Evolutionary conservation across 805 yeast genomes (phyloP), one percentile per base, ranked within the genome.

Genomic region (Yarrowia bubula): DNA sequence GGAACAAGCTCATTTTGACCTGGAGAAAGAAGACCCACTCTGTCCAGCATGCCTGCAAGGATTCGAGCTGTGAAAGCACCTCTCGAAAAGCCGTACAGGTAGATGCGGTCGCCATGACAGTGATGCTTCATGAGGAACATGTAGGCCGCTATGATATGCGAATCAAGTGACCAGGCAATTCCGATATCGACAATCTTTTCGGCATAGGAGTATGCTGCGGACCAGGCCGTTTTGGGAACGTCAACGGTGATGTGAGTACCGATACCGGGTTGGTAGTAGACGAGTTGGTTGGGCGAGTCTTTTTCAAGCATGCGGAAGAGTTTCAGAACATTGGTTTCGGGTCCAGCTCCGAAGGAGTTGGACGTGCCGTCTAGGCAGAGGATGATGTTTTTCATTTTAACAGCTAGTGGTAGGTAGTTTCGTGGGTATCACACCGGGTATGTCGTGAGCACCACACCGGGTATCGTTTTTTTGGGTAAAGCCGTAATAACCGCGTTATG

Each of bases 21-120:
- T 14, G 69, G 71, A 65, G 80, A 78, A 55, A 86, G 73, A 10
- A 86, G 72, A 0, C 90, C 90, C 13, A 86, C 85, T 48, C 82
- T 74, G 68, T 83, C 87, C 8, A 86, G 75, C 89, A 86, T 85
- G 0, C 88, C 89, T 1, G 86, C 83, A 28, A 86, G 72, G 0
- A 86, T 84, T 46, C 89, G 77, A 0, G 88, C 89, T 4, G 84
- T 79, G 70, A 85, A 86, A 7, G 89, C 86, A 10, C 90, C 90
- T 38, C 90, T 76, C 50, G 82, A 78, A 69, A 84, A 86, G 0
- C 90, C 90, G 76, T 86, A 82, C 69, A 86, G 73, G 67, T 74
- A 83, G 13, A 86, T 80, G 61, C 73, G 76, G 70, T 85, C 89
- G 0, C 85, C 86, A 0, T 71, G 70, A 44, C 75, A 73, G 68